Evolutionary conservation across 345 rosid species (phyloP).

Genomic region (Physaria fendleri): DNA sequence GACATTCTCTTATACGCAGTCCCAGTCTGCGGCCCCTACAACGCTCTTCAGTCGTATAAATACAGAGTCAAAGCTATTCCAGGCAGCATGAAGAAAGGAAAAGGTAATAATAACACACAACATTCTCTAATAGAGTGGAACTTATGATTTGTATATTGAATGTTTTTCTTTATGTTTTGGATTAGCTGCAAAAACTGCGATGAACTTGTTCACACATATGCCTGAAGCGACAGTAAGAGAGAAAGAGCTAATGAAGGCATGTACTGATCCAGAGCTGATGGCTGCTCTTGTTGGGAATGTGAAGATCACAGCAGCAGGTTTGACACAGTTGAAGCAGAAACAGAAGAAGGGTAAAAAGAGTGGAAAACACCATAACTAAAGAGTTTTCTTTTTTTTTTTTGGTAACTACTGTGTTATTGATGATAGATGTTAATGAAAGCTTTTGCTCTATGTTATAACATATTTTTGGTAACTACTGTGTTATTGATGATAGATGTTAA

Average conservation of each 20-base stretch:
- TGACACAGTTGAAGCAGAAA: constrained; percentile 90
- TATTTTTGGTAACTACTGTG: neutral
- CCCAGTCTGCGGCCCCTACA: constrained; percentile 94
- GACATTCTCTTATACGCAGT: constrained; percentile 80
- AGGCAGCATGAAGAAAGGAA: constrained; percentile 90
- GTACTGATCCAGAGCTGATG: constrained; percentile 87
- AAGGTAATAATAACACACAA: constrained; percentile 48
- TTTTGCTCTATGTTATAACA: no score
- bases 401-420: neutral
- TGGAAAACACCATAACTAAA: constrained; percentile 31
- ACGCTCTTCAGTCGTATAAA: constrained; percentile 79
- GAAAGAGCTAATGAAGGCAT: constrained; percentile 95
- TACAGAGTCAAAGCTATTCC: constrained; percentile 87
- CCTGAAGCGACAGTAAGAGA: constrained; percentile 71
- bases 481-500: neutral
- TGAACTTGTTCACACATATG: constrained; percentile 89
- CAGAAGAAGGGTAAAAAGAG: constrained; percentile 84
- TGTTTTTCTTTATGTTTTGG: neutral
- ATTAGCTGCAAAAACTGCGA: constrained; percentile 81
- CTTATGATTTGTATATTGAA: neutral
- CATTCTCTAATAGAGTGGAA: neutral
- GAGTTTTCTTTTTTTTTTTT: no score
- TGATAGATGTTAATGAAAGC: neutral
- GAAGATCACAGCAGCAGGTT: constrained; percentile 87
- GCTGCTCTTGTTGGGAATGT: constrained; percentile 89